Evolutionary conservation across 2,329 filamentous ascomycete genomes (phyloP), one percentile per base, ranked within the genome.

Genomic region (Diaporthe citrichinensis): DNA sequence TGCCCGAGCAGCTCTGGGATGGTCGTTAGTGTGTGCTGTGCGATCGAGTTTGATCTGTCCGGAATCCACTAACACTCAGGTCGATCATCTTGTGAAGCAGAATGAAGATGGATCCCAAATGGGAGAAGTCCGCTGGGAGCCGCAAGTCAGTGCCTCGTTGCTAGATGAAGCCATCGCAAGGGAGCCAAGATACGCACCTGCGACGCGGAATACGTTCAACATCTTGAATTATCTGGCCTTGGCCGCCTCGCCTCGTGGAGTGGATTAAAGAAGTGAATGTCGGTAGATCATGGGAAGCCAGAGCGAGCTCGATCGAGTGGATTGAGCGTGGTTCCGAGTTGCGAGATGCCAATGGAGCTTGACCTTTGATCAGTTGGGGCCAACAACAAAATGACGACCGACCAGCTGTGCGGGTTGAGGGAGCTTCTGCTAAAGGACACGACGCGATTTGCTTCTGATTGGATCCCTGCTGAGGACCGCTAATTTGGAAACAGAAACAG

Each of bases 1-100:
- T 96, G 80, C 97, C 97, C 57, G 96, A 93, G 84, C 96, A 98
- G 89, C 96, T 98, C 96, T 98, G 83, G n/a, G 73, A 79, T 68
- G 80, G 78, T 71, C 44, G 77, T 80, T 67, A 79, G 78, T 61
- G 62, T 49, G 25, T 69, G 55, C 59, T 51, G 28, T 71, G 55
- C 55, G 69, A 31, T 71, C 61, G 41, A 46, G 71, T 17, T 4
- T 73, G 36, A 34, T 53, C 3, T 34, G 10, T 61, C 58, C 25
- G n/a, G 65, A 46, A 14, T 74, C 44, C 61, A 85, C 92, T 77
- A 89, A 98, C 96, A 83, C 95, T 98, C 61, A 97, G 93, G 83
- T 94, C 92, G 81, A 93, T 93, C 95, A 99, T 99, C 90, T 99
- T 99, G 84, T 98, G 95, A 78, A 99, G 89, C 77, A 99, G 89